Evolutionary conservation across 2,329 filamentous ascomycete genomes (phyloP), one percentile per base, ranked within the genome.

Genomic region (Teratosphaeria viscida): DNA sequence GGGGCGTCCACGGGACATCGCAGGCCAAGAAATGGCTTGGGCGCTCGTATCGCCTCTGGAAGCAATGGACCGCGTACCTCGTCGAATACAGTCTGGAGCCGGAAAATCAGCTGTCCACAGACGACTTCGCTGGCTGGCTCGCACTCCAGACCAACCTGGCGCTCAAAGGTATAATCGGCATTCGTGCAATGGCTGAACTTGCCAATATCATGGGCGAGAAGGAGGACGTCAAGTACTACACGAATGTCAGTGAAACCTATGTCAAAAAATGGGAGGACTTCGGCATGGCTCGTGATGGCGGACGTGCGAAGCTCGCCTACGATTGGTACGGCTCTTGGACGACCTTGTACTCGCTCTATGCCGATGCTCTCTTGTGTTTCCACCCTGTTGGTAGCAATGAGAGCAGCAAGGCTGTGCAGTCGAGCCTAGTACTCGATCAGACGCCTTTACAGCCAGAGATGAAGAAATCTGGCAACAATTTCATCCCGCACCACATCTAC

Each of bases 341-440:
- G 6, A 90, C 87, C 0, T 80, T 95, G 39, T 95, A 95, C 78
- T 92, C 91, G 70, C 80, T 95, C 29, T 95, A 90, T 74, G 84
- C 86, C 14, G 90, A 95, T 74, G 84, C 83, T 32, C 78, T 92
- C 26, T 82, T 94, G 37, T 94, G 89, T 75, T 94, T 94, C 78
- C 88, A 92, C 67, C 79, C 58, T 32, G 55, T 69, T 69, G 16
- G 67, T 66, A 64, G 66, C 35, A 60, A 60, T 49, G 63, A 60
- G 35, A 37, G 43, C 12, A 71, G 72, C 43, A 52, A 65, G 3
- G 68, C 68, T 0, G 61, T 73, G 16, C 59, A 63, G 3, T 19
- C n/a, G 4, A 26, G 10, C 12, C 53, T 55, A 32, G 19, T 26
- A 23, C 34, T 54, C n/a, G 53, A 26, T 5, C 53, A 54, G 19